Evolutionary conservation across 495 filamentous ascomycete genomes (phyloP).

Genomic region (Ramalina intermedia): DNA sequence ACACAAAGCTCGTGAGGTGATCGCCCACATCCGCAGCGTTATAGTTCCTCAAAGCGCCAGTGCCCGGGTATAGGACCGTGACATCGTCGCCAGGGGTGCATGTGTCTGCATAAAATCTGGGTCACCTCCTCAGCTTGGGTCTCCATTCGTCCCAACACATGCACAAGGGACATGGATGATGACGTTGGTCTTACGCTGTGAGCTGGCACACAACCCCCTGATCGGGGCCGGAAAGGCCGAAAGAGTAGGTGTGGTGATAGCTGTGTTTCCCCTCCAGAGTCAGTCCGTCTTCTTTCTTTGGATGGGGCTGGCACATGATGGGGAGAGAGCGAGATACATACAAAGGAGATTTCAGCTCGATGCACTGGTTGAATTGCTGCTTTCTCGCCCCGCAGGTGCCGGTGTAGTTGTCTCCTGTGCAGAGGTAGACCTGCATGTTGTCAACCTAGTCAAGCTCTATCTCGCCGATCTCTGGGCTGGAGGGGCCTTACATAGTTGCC

Average conservation of each 20-base stretch:
- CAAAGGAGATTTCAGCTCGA: not conserved
- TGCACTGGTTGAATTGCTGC: not conserved
- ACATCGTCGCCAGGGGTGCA: not conserved
- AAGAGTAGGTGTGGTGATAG: not conserved
- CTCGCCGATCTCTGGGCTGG: not conserved
- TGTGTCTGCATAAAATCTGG: not conserved
- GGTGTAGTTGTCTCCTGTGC: not conserved
- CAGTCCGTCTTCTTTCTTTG: not conserved
- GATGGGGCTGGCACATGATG: too few species aligned
- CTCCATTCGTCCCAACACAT: too few species aligned
- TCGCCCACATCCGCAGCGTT: not conserved
- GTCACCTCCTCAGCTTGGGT: too few species aligned
- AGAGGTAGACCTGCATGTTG: not conserved
- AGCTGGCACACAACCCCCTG: not conserved
- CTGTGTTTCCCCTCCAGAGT: not conserved
- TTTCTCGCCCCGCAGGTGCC: not conserved
- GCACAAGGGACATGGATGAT: not conserved
- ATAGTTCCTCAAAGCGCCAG: not conserved
- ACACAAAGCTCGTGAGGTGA: not conserved
- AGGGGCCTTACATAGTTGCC: not conserved
- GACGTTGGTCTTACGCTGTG: not conserved
- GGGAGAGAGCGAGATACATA: not conserved
- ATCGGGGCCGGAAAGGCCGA: conserved; percentile 1
- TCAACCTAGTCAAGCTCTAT: not conserved
- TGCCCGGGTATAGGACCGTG: not conserved